Conservation (phyloP, 495 filamentous ascomycete species). For the Chaetomidium leptoderma region DNA sequence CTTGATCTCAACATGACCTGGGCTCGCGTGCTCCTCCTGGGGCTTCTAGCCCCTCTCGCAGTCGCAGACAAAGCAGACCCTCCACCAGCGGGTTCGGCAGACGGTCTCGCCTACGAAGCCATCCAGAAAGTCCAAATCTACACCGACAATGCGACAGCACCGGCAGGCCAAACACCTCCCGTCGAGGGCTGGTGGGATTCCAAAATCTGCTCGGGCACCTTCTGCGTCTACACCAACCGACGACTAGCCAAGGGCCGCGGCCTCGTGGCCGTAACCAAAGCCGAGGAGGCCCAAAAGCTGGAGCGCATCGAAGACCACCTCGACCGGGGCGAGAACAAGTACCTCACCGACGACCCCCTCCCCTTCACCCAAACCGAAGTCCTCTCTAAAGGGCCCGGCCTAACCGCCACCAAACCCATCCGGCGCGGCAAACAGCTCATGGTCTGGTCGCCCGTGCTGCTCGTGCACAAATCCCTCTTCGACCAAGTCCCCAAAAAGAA, state of each 20-base stretch:
- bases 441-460: constrained; percentile 26
- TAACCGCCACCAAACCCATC: constrained; percentile 25
- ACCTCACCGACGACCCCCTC: constrained; percentile 6
- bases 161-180: constrained; percentile 10
- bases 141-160: constrained; percentile 26
- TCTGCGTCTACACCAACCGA: constrained; percentile 36
- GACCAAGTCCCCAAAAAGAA: constrained; percentile 17
- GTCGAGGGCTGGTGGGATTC: constrained; percentile 28
- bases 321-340: constrained; percentile 25
- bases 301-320: constrained; percentile 24
- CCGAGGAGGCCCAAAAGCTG: constrained; percentile 27
- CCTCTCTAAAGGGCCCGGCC: constrained; percentile 28
- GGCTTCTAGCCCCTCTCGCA: constrained; percentile 15
- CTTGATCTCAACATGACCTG: constrained; percentile 20
- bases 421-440: constrained; percentile 30
- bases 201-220: constrained; percentile 31
- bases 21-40: constrained; percentile 22
- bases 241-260: constrained; percentile 26
- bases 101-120: constrained; percentile 28
- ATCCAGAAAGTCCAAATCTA: constrained; percentile 27
- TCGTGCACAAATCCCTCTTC: constrained; percentile 34
- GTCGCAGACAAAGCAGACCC: constrained; percentile 14
- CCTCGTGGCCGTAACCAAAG: constrained; percentile 27
- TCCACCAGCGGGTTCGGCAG: constrained; percentile 10
- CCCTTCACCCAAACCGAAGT: constrained; percentile 19